Percentiles rank a stretch among this genome's conserved stretches.
These are phyloP conservation scores for Ganoderma sinense DNA, from an alignment of 1,284 basidiomycete species.

Conservation along the genomic window DNA sequence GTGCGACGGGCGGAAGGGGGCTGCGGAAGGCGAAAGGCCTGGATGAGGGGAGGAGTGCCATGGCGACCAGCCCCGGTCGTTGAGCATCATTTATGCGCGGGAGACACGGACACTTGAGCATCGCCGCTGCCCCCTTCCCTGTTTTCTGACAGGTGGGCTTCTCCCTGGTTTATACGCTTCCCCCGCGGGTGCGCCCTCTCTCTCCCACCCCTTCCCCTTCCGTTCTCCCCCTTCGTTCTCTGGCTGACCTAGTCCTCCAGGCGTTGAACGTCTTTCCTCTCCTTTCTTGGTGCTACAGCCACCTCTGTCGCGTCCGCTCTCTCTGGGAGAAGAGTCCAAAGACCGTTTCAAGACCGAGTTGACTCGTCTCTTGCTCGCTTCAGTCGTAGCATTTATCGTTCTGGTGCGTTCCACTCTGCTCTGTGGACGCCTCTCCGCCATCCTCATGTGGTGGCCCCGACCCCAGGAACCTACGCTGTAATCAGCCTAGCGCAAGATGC, in stretches of 20 bases:
- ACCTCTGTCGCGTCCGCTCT: slow-evolving; percentile 44
- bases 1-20: neutral
- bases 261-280: slow-evolving; percentile 64
- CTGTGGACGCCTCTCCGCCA: neutral
- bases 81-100: slow-evolving; percentile 32
- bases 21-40: slow-evolving; percentile 16
- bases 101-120: slow-evolving; percentile 7
- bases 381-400: slow-evolving; percentile 28
- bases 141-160: slow-evolving; percentile 27
- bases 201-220: slow-evolving; percentile 20
- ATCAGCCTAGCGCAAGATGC: slow-evolving; percentile 55
- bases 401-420: slow-evolving; percentile 22
- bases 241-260: slow-evolving; percentile 48
- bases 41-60: slow-evolving; percentile 31
- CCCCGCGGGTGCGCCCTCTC: slow-evolving; percentile 25
- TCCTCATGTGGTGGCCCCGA: neutral
- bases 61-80: slow-evolving; percentile 32
- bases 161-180: slow-evolving; percentile 20
- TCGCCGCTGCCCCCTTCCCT: slow-evolving; percentile 12
- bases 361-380: slow-evolving; percentile 33
- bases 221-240: slow-evolving; percentile 41
- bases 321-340: slow-evolving; percentile 43
- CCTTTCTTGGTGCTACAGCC: slow-evolving; percentile 43
- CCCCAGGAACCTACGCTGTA: slow-evolving; percentile 29
- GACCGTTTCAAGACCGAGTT: slow-evolving; percentile 30